Conservation (phyloP, 2,329 filamentous ascomycete species). For the Fusarium succisae region DNA sequence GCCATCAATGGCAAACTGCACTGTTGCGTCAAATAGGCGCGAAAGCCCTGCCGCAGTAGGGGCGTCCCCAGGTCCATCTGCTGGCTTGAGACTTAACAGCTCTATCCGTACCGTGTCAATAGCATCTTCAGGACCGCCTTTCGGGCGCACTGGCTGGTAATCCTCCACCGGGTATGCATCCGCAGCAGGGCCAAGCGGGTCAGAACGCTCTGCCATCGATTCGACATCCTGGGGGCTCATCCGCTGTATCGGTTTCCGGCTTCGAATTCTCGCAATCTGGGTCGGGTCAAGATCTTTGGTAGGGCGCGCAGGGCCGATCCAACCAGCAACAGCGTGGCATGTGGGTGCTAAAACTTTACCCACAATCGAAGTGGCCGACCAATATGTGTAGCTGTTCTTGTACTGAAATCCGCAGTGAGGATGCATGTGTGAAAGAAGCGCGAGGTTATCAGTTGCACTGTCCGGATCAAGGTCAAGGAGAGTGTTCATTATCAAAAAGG, state of each 20-base stretch:
- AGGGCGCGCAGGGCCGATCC: constrained; percentile 77
- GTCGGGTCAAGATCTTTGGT: constrained; percentile 72
- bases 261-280: constrained; percentile 75
- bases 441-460: constrained; percentile 70
- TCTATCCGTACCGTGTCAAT: constrained; percentile 76
- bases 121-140: constrained; percentile 63
- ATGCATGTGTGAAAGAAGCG: constrained; percentile 73
- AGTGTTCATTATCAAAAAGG: constrained; percentile 82
- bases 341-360: constrained; percentile 80
- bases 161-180: constrained; percentile 72
- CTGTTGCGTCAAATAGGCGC: constrained; percentile 65
- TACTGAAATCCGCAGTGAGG: constrained; percentile 81
- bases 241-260: constrained; percentile 64
- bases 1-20: constrained; percentile 72
- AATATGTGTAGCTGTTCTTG: constrained; percentile 78
- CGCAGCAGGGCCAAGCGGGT: constrained; percentile 72
- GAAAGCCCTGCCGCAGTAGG: constrained; percentile 47
- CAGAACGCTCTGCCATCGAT: constrained; percentile 73
- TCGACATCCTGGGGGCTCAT: constrained; percentile 68
- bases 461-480: constrained; percentile 80
- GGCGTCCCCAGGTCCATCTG: constrained; percentile 42
- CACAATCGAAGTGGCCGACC: constrained; percentile 76
- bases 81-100: constrained; percentile 67
- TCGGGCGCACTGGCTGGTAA: constrained; percentile 68
- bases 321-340: constrained; percentile 75